phyloP scores from a whole-genome alignment of 1,284 basidiomycete species.

The Pulchroboletus neoregius region DNA sequence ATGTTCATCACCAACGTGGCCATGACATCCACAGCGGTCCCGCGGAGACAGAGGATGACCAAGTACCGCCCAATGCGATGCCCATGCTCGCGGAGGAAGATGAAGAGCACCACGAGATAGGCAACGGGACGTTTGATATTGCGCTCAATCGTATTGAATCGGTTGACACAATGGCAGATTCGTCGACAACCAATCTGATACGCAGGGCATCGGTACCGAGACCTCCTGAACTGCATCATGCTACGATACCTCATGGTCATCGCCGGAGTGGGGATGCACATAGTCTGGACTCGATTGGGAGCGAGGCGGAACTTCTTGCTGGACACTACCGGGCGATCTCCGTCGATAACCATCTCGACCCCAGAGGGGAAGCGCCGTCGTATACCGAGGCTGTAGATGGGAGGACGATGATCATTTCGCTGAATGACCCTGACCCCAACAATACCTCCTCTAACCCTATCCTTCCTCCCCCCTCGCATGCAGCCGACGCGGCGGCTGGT shows the following conservation, averaged over 20 bases:
- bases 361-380: conserved; percentile 58
- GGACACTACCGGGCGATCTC: conserved; percentile 23
- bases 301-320: conserved; percentile 26
- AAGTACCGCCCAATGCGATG: conserved; percentile 28
- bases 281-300: conserved; percentile 24
- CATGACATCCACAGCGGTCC: conserved; percentile 34
- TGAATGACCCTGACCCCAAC: conserved; percentile 13
- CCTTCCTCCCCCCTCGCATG: background rate
- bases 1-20: conserved; percentile 1
- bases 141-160: conserved; percentile 23
- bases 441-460: background rate
- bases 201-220: conserved; percentile 10
- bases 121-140: conserved; percentile 15
- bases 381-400: conserved; percentile 53
- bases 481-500: background rate
- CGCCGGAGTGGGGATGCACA: conserved; percentile 15
- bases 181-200: conserved; percentile 26
- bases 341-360: conserved; percentile 24
- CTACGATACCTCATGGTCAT: background rate
- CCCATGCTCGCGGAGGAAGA: conserved; percentile 34
- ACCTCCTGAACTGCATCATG: conserved; percentile 18
- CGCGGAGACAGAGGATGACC: conserved; percentile 36
- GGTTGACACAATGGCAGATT: conserved; percentile 23
- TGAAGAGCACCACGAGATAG: conserved; percentile 14
- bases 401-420: conserved; percentile 7